A percentile compares a stretch with the other conserved stretches of the same genome.
Evolutionary conservation across 768 basidiomycete species (phyloP).

Genomic region (Suillus discolor): DNA sequence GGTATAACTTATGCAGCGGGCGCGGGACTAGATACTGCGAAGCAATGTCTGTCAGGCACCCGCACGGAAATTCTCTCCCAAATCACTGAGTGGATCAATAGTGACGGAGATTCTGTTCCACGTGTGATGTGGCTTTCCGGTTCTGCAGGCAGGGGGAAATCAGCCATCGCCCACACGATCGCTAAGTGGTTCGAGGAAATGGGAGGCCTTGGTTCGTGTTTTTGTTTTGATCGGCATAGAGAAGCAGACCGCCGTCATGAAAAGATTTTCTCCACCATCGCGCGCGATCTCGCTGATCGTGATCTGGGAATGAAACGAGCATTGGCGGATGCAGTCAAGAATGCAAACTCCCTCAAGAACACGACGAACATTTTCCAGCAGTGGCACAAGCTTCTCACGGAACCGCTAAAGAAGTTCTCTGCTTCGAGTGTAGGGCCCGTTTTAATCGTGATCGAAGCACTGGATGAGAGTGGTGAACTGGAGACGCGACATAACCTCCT

Average conservation of each 20-base stretch:
- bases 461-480: slow-evolving; percentile 19
- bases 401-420: slow-evolving; percentile 10
- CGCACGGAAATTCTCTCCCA: too few relatives aligned
- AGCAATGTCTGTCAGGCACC: too few relatives aligned
- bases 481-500: slow-evolving; percentile 24
- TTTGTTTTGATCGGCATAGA: slow-evolving; percentile 18
- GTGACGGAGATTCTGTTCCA: too few relatives aligned
- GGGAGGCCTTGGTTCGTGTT: slow-evolving; percentile 19
- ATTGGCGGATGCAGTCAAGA: not conserved
- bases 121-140: too few relatives aligned
- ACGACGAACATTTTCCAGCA: slow-evolving; percentile 9
- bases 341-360: not conserved
- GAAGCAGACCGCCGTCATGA: slow-evolving; percentile 5
- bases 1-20: too few relatives aligned
- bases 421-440: slow-evolving; percentile 20
- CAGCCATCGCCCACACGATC: slow-evolving; percentile 26
- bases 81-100: too few relatives aligned
- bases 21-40: too few relatives aligned
- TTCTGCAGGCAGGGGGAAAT: too few relatives aligned
- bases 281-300: slow-evolving; percentile 21
- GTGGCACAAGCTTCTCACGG: slow-evolving; percentile 20
- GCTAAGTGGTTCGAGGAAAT: slow-evolving; percentile 13
- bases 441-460: slow-evolving; percentile 28
- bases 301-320: slow-evolving; percentile 9
- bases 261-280: slow-evolving; percentile 34